phyloP scores from a whole-genome alignment of 2,329 filamentous ascomycete genomes.

The Cercospora zeae-maydis region DNA sequence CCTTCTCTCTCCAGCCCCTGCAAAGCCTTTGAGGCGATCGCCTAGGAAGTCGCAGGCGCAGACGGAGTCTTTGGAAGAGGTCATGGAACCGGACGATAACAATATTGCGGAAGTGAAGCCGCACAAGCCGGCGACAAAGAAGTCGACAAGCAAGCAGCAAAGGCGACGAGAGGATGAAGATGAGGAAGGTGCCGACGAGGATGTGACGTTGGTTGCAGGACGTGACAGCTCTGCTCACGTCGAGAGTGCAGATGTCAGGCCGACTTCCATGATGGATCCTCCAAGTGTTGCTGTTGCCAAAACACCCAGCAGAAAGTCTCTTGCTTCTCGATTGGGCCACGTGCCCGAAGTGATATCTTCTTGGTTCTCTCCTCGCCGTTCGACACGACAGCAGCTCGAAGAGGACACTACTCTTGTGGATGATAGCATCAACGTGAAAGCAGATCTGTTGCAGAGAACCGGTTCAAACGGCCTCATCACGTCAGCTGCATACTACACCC shows the following conservation, averaged over 20 bases:
- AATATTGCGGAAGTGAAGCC: background rate
- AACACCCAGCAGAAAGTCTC: conserved; percentile 27
- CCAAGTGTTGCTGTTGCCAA: background rate
- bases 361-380: conserved; percentile 37
- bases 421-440: background rate
- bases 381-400: conserved; percentile 15
- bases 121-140: background rate
- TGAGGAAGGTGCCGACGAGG: background rate
- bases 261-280: background rate
- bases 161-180: background rate
- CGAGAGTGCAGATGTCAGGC: background rate
- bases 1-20: conserved; percentile 10
- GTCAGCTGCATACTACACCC: conserved; percentile 45
- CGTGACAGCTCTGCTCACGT: background rate
- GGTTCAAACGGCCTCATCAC: conserved; percentile 12
- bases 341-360: conserved; percentile 36
- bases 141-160: background rate
- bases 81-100: background rate
- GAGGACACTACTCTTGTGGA: conserved; percentile 6
- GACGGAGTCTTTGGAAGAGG: conserved; percentile 2
- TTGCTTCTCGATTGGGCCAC: conserved; percentile 31
- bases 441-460: conserved; percentile 7
- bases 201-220: background rate
- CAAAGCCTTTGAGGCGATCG: conserved; percentile 12
- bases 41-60: conserved; percentile 13